These are phyloP conservation scores for Trichoderma sp. DNA, from an alignment of 2,329 filamentous ascomycete genomes.

Conservation along the genomic window DNA sequence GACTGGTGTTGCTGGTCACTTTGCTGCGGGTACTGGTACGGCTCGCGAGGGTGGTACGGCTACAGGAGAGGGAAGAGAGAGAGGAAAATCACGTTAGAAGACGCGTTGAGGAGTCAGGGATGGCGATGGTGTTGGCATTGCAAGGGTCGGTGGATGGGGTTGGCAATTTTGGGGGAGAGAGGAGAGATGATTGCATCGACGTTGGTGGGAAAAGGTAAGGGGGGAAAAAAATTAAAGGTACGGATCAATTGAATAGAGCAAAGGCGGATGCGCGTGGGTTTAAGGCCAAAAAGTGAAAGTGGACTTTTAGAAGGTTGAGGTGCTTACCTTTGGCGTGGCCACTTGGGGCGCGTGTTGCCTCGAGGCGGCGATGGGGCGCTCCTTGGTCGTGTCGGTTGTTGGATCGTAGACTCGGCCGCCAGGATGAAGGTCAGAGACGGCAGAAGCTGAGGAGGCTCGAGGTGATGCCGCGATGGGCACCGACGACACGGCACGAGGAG, in stretches of 20 bases:
- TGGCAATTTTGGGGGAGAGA: background rate
- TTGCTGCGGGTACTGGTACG: conserved; percentile 46
- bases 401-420: conserved; percentile 53
- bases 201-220: background rate
- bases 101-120: conserved; percentile 19
- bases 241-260: background rate
- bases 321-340: conserved; percentile 48
- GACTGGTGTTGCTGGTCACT: conserved; percentile 42
- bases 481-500: conserved; percentile 17
- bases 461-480: conserved; percentile 28
- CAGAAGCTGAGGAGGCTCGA: background rate
- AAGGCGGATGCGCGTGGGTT: conserved; percentile 11
- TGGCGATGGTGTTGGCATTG: conserved; percentile 2
- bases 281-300: conserved; percentile 22
- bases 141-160: conserved; percentile 14
- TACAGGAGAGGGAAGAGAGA: conserved; percentile 22
- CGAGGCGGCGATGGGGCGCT: conserved; percentile 47
- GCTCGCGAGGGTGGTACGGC: conserved; percentile 45
- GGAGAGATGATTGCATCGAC: background rate
- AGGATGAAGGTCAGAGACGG: conserved; percentile 26
- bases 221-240: background rate
- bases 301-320: conserved; percentile 22
- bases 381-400: conserved; percentile 48
- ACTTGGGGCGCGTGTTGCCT: conserved; percentile 45
- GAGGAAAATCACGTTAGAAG: conserved; percentile 27